These are phyloP conservation scores for Bonia amplexicaulis DNA, from an alignment of 176 grass and related monocot species.

Conservation along the genomic window DNA sequence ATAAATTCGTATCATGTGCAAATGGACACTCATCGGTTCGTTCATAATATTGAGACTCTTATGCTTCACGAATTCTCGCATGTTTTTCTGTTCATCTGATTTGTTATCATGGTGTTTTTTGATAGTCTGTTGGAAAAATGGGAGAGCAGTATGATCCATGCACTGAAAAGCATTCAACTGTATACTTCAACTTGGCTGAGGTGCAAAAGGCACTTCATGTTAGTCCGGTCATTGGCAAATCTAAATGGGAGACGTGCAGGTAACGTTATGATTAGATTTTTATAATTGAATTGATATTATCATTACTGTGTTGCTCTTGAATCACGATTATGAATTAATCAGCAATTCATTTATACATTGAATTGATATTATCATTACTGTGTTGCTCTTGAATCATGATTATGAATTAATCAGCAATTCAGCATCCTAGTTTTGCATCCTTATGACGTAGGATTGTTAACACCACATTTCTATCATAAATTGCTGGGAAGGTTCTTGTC, in stretches of 20 bases:
- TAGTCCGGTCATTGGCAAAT: constrained; percentile 63
- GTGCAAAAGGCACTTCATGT: constrained; percentile 92
- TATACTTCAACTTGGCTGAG: constrained; percentile 94
- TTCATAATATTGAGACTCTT: constrained; percentile 2
- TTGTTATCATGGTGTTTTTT: constrained; percentile 27
- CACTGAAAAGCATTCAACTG: constrained; percentile 84
- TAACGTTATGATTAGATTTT: constrained; percentile 34
- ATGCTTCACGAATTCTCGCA: not conserved
- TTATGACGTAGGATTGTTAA: not conserved
- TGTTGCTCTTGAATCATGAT: not conserved
- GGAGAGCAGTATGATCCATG: constrained; percentile 86
- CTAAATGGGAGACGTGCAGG: constrained; percentile 94
- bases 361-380: not conserved
- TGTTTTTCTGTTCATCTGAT: constrained; percentile 22
- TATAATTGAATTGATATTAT: not conserved
- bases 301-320: not conserved
- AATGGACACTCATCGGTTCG: not conserved
- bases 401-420: constrained; percentile 14
- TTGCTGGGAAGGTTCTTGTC: not conserved
- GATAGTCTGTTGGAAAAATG: constrained; percentile 67
- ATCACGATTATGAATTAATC: constrained; percentile 1
- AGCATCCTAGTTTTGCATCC: not conserved
- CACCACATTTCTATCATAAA: not conserved
- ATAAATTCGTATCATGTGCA: not conserved
- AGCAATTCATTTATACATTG: not conserved